Evolutionary conservation across 2,329 filamentous ascomycete genomes (phyloP).

Genomic region (Aspergillus proliferans): DNA sequence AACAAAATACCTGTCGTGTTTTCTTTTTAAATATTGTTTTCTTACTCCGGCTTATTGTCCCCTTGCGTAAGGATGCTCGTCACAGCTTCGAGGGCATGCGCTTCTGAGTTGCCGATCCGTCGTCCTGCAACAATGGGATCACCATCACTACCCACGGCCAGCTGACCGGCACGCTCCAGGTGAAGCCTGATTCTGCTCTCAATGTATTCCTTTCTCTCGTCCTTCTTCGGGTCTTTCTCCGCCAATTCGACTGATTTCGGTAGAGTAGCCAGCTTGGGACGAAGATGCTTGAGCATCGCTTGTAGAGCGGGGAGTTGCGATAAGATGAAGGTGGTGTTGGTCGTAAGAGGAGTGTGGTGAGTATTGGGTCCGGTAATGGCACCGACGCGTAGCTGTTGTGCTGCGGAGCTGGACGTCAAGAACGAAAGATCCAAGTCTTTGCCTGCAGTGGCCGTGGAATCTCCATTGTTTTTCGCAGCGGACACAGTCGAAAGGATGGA

Average conservation of each 20-base stretch:
- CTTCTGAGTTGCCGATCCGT: slow-evolving; percentile 35
- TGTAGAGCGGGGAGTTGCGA: slow-evolving; percentile 77
- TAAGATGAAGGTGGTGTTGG: slow-evolving; percentile 61
- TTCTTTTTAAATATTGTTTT: neutral
- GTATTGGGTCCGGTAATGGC: slow-evolving; percentile 28
- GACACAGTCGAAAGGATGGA: slow-evolving; percentile 44
- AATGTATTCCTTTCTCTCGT: slow-evolving; percentile 73
- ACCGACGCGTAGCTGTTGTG: slow-evolving; percentile 42
- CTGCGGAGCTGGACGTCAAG: slow-evolving; percentile 46
- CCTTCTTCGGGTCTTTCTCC: slow-evolving; percentile 51
- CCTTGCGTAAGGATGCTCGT: slow-evolving; percentile 30
- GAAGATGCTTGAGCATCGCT: slow-evolving; percentile 60
- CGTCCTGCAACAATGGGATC: slow-evolving; percentile 32
- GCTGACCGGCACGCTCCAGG: slow-evolving; percentile 53
- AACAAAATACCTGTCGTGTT: neutral
- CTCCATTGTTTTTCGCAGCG: slow-evolving; percentile 14
- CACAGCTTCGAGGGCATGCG: slow-evolving; percentile 36
- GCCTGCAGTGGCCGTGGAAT: slow-evolving; percentile 15
- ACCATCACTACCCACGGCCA: slow-evolving; percentile 28
- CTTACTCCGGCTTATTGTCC: slow-evolving; percentile 8
- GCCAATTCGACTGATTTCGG: slow-evolving; percentile 29
- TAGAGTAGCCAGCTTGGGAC: slow-evolving; percentile 55
- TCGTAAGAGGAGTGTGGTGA: slow-evolving; percentile 37
- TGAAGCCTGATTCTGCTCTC: slow-evolving; percentile 72
- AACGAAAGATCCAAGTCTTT: slow-evolving; percentile 47